These are phyloP conservation scores for Rossbeevera mucosa DNA, from an alignment of 768 basidiomycete species.

Conservation along the genomic window DNA sequence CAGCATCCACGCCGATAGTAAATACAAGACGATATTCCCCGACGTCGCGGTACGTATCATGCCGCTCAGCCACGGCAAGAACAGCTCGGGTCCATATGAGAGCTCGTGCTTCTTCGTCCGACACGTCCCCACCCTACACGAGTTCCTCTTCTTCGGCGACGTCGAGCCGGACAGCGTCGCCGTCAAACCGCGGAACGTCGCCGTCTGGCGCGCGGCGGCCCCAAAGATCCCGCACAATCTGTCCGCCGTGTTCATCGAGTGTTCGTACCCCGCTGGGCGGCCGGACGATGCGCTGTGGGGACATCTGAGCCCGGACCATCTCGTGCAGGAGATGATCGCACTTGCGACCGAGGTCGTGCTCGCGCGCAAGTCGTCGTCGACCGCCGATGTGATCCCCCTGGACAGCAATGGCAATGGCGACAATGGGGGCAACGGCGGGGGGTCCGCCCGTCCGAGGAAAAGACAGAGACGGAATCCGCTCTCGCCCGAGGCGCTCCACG, in stretches of 20 bases:
- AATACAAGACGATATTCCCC: slow-evolving; percentile 49
- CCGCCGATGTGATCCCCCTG: background rate
- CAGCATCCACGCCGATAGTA: slow-evolving; percentile 51
- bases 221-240: slow-evolving; percentile 65
- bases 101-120: slow-evolving; percentile 85
- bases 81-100: slow-evolving; percentile 53
- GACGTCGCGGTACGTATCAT: slow-evolving; percentile 62
- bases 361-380: slow-evolving; percentile 24
- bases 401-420: background rate
- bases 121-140: slow-evolving; percentile 52
- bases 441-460: slow-evolving; percentile 27
- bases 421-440: background rate
- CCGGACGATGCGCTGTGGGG: slow-evolving; percentile 69
- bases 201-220: slow-evolving; percentile 82
- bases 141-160: slow-evolving; percentile 94
- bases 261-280: slow-evolving; percentile 79
- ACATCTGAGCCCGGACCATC: slow-evolving; percentile 78
- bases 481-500: slow-evolving; percentile 41
- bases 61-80: slow-evolving; percentile 70
- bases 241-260: slow-evolving; percentile 88
- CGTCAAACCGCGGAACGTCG: slow-evolving; percentile 51
- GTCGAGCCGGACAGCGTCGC: slow-evolving; percentile 82
- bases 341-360: slow-evolving; percentile 67
- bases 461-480: slow-evolving; percentile 36
- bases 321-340: slow-evolving; percentile 66